These are phyloP conservation scores for Arthroderma sp. DNA, from an alignment of 2,329 filamentous ascomycete species.

Conservation along the genomic window DNA sequence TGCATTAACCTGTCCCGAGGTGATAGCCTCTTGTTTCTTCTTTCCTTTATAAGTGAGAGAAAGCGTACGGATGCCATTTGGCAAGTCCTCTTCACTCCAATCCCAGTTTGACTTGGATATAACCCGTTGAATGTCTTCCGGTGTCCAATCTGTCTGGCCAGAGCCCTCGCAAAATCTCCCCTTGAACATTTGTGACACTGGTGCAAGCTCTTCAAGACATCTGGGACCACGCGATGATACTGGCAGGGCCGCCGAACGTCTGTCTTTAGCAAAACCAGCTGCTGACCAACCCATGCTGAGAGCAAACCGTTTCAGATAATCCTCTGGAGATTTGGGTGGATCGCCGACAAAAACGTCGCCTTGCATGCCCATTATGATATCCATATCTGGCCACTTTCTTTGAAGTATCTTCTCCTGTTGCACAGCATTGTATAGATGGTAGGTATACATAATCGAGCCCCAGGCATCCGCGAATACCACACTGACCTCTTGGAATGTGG, in stretches of 20 bases:
- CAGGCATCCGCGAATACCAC: conserved; percentile 28
- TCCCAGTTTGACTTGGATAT: conserved; percentile 20
- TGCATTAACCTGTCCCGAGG: conserved; percentile 7
- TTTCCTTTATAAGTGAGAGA: conserved; percentile 3
- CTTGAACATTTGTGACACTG: conserved; percentile 30
- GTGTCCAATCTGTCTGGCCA: conserved; percentile 21
- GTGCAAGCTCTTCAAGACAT: conserved; percentile 21
- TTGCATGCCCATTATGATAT: conserved; percentile 23
- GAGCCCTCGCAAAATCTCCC: conserved; percentile 22
- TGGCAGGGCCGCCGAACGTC: conserved; percentile 11
- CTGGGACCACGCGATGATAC: conserved; percentile 23
- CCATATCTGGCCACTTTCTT: conserved; percentile 33
- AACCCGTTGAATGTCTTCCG: conserved; percentile 28
- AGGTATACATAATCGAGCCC: conserved; percentile 29
- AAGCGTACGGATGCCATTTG: background rate
- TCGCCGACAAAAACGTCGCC: conserved; percentile 29
- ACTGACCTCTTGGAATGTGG: conserved; percentile 23
- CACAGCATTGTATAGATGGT: conserved; percentile 36
- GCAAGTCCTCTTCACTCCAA: conserved; percentile 13
- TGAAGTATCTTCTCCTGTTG: conserved; percentile 20
- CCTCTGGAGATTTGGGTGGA: conserved; percentile 20
- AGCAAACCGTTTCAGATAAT: conserved; percentile 29
- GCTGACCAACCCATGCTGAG: conserved; percentile 31
- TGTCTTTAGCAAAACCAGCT: conserved; percentile 19
- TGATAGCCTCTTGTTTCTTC: background rate